Conservation (phyloP, 2,329 filamentous ascomycete species). For the Trichoderma breve region DNA sequence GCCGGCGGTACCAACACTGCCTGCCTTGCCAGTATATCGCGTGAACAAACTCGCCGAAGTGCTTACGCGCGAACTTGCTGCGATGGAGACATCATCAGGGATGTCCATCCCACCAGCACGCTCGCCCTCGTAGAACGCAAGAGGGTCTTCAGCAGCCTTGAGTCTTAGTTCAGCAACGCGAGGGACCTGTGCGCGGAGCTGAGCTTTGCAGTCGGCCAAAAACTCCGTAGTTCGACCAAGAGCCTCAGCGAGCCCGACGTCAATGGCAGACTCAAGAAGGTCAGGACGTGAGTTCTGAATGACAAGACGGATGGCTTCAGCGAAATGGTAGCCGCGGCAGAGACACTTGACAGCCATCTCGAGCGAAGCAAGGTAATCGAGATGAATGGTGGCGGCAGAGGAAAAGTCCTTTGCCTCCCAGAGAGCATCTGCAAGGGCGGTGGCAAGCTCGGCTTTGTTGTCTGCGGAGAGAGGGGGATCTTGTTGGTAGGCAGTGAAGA, state of each 20-base stretch:
- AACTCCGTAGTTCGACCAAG: slow-evolving; percentile 84
- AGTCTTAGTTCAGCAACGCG: slow-evolving; percentile 77
- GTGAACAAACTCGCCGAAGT: slow-evolving; percentile 91
- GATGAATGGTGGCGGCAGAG: slow-evolving; percentile 73
- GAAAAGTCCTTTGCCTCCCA: slow-evolving; percentile 81
- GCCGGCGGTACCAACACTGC: slow-evolving; percentile 63
- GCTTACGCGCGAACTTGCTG: slow-evolving; percentile 73
- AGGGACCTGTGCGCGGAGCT: slow-evolving; percentile 81
- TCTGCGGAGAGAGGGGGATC: slow-evolving; percentile 56
- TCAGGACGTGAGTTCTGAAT: slow-evolving; percentile 58
- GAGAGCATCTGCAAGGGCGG: slow-evolving; percentile 71
- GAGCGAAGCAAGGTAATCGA: slow-evolving; percentile 75
- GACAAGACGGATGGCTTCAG: slow-evolving; percentile 80
- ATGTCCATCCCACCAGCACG: slow-evolving; percentile 63
- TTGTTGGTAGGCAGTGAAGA: slow-evolving; percentile 72
- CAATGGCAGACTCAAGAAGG: slow-evolving; percentile 67
- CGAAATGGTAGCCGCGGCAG: slow-evolving; percentile 84
- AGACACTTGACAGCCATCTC: slow-evolving; percentile 70
- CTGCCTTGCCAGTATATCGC: slow-evolving; percentile 73
- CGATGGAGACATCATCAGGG: slow-evolving; percentile 89
- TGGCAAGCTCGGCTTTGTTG: slow-evolving; percentile 67
- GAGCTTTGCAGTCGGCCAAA: slow-evolving; percentile 85
- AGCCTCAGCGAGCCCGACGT: slow-evolving; percentile 75
- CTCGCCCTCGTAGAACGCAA: slow-evolving; percentile 85
- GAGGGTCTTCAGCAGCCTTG: slow-evolving; percentile 79